phyloP scores from a whole-genome alignment of 345 rosid genomes.

The Gossypium longicalyx region DNA sequence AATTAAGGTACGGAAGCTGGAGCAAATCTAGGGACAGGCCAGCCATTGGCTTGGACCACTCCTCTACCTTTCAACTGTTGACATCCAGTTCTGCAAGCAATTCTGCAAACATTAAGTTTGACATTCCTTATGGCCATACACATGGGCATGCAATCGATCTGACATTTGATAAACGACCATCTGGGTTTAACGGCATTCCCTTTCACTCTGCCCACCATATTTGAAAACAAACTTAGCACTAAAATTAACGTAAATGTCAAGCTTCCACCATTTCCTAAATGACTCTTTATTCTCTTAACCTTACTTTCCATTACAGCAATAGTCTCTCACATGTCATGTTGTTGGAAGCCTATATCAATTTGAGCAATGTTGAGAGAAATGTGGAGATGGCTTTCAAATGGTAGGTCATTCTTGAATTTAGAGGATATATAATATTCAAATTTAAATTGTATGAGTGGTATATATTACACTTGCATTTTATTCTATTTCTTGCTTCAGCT shows the following conservation, averaged over 20 bases:
- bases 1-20: not conserved
- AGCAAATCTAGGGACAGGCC: not conserved
- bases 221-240: not conserved
- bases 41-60: not conserved
- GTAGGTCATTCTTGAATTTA: conserved; percentile 1
- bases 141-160: conserved; percentile 8
- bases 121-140: not conserved
- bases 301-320: not conserved
- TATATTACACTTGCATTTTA: too few species aligned
- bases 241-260: not conserved
- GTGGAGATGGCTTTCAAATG: not conserved
- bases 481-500: too few species aligned
- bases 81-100: not conserved
- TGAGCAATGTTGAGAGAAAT: not conserved
- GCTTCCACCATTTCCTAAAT: not conserved
- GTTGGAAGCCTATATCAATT: not conserved
- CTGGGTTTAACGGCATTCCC: not conserved
- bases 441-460: not conserved
- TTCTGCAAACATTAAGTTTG: not conserved
- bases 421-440: not conserved
- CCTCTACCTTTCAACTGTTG: conserved; percentile 5
- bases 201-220: not conserved
- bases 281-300: not conserved
- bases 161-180: conserved; percentile 12
- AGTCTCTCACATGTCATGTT: not conserved